Conservation (phyloP, 1,284 basidiomycete species). For the Erythrobasidium hasegawianum region DNA sequence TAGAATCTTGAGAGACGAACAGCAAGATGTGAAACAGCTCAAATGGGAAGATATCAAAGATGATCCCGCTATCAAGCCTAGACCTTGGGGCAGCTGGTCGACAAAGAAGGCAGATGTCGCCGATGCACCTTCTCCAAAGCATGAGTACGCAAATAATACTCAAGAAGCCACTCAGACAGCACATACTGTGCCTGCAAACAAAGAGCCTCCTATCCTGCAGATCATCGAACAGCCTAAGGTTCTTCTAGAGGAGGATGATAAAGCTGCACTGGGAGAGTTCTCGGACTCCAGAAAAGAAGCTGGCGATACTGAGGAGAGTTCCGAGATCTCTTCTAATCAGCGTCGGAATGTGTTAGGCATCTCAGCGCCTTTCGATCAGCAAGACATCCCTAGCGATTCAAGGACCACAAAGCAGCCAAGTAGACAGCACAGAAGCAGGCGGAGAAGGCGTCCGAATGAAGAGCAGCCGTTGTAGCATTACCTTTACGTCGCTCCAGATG, state of each 20-base stretch:
- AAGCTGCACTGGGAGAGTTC: no score
- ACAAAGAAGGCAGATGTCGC: constrained; percentile 10
- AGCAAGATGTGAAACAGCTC: constrained; percentile 38
- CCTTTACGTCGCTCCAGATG: no score
- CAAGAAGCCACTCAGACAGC: no score
- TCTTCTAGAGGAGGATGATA: constrained; percentile 5
- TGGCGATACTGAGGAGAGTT: neutral
- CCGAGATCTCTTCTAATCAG: constrained; percentile 9
- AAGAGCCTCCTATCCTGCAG: constrained; percentile 7
- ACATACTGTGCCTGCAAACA: neutral
- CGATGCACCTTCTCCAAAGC: neutral
- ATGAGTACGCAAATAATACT: neutral
- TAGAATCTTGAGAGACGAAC: constrained; percentile 42
- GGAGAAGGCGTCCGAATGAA: no score
- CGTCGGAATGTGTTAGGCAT: neutral
- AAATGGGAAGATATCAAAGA: constrained; percentile 36
- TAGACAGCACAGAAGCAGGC: no score
- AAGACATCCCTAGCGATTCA: no score
- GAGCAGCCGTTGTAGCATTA: no score
- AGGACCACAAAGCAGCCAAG: no score
- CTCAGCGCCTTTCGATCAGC: no score
- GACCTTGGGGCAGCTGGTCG: constrained; percentile 30
- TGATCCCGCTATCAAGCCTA: constrained; percentile 39
- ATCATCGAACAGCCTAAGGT: constrained; percentile 5
- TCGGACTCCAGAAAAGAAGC: neutral